Conservation (phyloP, 2,329 filamentous ascomycete species). For the Fusarium foetens region DNA sequence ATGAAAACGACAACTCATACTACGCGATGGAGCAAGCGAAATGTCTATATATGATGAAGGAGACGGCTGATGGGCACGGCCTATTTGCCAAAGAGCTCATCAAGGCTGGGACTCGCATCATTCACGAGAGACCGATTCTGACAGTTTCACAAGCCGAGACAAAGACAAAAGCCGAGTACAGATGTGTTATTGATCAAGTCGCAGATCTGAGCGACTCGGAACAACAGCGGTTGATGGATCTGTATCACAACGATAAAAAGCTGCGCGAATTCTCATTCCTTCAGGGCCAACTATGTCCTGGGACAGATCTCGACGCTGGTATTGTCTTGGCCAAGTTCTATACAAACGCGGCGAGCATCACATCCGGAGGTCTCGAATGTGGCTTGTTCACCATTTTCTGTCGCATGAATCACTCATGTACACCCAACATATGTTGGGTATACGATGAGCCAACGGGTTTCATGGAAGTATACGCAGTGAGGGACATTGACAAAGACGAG, state of each 20-base stretch:
- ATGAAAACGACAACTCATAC: background rate
- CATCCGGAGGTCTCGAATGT: background rate
- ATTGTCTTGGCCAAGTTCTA: constrained; percentile 23
- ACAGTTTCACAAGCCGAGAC: constrained; percentile 4
- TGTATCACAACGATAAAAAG: constrained; percentile 20
- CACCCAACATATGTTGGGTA: constrained; percentile 15
- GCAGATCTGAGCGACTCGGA: background rate
- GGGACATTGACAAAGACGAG: background rate
- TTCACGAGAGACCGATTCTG: constrained; percentile 1
- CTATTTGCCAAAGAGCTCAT: background rate
- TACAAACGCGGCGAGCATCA: constrained; percentile 18
- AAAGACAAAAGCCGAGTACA: constrained; percentile 1
- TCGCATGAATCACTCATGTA: constrained; percentile 25
- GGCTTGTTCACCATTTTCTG: constrained; percentile 15
- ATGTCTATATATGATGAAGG: background rate
- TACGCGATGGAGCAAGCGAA: background rate
- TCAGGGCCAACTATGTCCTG: background rate
- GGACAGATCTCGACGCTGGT: background rate
- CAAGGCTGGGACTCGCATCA: constrained; percentile 17
- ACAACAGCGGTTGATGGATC: background rate
- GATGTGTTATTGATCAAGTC: constrained; percentile 9
- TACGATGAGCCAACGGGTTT: constrained; percentile 7
- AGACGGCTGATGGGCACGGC: background rate
- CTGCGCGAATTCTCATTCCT: constrained; percentile 16
- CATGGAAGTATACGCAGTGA: constrained; percentile 18